Evolutionary conservation across 108 stramenopile species (phyloP).

Genomic region (Fistulifera pelliculosa): DNA sequence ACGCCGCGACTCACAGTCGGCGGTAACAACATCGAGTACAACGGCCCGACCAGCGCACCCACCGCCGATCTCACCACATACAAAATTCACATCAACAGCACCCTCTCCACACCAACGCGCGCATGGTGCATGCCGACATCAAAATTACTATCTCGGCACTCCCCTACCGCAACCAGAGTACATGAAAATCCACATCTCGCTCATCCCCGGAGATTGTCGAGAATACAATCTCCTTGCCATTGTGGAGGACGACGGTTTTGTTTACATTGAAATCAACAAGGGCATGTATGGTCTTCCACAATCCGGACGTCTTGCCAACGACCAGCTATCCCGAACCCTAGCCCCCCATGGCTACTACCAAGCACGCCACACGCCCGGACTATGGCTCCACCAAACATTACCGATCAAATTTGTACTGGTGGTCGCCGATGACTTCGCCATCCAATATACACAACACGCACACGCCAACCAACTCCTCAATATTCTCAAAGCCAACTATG

Average conservation of each 20-base stretch:
- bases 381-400: conserved; percentile 25
- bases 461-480: conserved; percentile 17
- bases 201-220: conserved; percentile 30
- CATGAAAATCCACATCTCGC: conserved; percentile 20
- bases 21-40: conserved; percentile 23
- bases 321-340: conserved; percentile 17
- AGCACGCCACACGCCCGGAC: conserved; percentile 20
- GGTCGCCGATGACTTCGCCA: conserved; percentile 40
- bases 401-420: conserved; percentile 33
- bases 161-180: conserved; percentile 13
- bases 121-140: conserved; percentile 18
- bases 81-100: conserved; percentile 39
- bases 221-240: conserved; percentile 19
- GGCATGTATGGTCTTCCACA: conserved; percentile 52
- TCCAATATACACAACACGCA: conserved; percentile 25
- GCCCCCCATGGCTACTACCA: conserved; percentile 10
- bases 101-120: conserved; percentile 22
- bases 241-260: not conserved
- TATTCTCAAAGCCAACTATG: conserved; percentile 12
- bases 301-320: conserved; percentile 34
- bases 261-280: conserved; percentile 10
- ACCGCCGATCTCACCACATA: conserved; percentile 25
- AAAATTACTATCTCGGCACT: not conserved
- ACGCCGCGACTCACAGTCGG: conserved; percentile 21
- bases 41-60: conserved; percentile 13